phyloP scores from a whole-genome alignment of 306 rosid genomes.

The Sphenostylis stenocarpa region DNA sequence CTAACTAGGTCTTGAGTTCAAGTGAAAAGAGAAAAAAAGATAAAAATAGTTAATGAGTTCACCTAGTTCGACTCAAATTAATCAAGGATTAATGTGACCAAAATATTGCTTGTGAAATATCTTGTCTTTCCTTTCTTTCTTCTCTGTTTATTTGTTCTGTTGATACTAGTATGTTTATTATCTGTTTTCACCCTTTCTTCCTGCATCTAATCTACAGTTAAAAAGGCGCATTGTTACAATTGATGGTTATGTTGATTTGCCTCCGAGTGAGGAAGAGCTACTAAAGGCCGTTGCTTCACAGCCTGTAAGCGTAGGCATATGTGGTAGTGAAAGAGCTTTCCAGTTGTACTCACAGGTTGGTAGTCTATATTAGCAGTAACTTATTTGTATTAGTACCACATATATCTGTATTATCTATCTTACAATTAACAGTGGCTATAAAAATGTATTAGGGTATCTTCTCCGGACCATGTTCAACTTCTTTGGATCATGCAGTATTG shows the following conservation, averaged over 20 bases:
- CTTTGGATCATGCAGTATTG: slow-evolving; percentile 88
- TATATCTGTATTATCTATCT: background rate
- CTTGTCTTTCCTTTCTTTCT: background rate
- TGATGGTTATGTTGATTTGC: slow-evolving; percentile 72
- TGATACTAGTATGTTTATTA: background rate
- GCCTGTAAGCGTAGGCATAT: slow-evolving; percentile 92
- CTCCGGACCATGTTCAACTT: slow-evolving; percentile 79
- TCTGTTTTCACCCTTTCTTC: background rate
- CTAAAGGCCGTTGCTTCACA: slow-evolving; percentile 76
- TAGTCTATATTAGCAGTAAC: slow-evolving; percentile 23
- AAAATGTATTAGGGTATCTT: slow-evolving; percentile 67
- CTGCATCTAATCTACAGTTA: slow-evolving; percentile 48
- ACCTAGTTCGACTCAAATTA: background rate
- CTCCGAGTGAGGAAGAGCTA: slow-evolving; percentile 58
- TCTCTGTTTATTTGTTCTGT: background rate
- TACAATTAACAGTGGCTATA: background rate
- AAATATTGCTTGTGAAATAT: background rate
- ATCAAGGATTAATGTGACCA: background rate
- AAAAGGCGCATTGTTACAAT: slow-evolving; percentile 70
- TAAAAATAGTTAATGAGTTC: background rate
- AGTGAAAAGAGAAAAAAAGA: background rate
- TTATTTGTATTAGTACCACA: background rate
- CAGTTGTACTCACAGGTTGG: slow-evolving; percentile 85
- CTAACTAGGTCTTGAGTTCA: background rate
- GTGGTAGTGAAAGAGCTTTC: slow-evolving; percentile 80